A percentile compares a stretch with the other conserved stretches of the same genome.
phyloP scores from a whole-genome alignment of 768 basidiomycete species.

The Leccinum barrowsii region DNA sequence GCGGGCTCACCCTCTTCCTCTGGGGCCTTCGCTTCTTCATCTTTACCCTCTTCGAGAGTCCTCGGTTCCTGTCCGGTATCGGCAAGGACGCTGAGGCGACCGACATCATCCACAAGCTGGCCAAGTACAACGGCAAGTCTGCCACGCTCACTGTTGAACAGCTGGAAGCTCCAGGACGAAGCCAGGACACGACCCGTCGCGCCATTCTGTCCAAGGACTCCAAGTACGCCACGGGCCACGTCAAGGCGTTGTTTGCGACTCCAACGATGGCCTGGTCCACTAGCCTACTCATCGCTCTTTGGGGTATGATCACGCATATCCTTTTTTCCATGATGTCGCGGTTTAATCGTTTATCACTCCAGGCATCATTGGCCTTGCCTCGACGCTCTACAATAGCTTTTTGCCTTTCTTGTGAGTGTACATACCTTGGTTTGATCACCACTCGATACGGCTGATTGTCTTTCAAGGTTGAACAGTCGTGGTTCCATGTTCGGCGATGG shows the following conservation, averaged over 20 bases:
- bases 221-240: slow-evolving; percentile 39
- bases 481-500: slow-evolving; percentile 70
- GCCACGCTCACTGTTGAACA: slow-evolving; percentile 43
- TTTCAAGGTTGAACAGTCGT: slow-evolving; percentile 51
- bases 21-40: slow-evolving; percentile 50
- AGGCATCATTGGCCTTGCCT: slow-evolving; percentile 74
- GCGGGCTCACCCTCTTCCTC: slow-evolving; percentile 49
- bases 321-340: neutral
- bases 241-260: slow-evolving; percentile 62
- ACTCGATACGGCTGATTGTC: neutral
- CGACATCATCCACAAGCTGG: slow-evolving; percentile 45
- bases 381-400: slow-evolving; percentile 60
- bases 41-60: slow-evolving; percentile 54
- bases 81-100: slow-evolving; percentile 53
- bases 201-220: slow-evolving; percentile 40
- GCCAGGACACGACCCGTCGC: slow-evolving; percentile 12
- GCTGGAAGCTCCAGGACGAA: slow-evolving; percentile 34
- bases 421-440: neutral
- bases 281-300: slow-evolving; percentile 46
- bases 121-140: slow-evolving; percentile 45
- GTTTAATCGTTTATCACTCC: slow-evolving; percentile 1
- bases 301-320: slow-evolving; percentile 35
- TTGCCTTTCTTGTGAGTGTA: slow-evolving; percentile 48
- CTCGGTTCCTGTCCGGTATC: slow-evolving; percentile 53
- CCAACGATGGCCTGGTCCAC: slow-evolving; percentile 65